phyloP scores from a whole-genome alignment of 1,284 basidiomycete species.

The Ustilago sp. region DNA sequence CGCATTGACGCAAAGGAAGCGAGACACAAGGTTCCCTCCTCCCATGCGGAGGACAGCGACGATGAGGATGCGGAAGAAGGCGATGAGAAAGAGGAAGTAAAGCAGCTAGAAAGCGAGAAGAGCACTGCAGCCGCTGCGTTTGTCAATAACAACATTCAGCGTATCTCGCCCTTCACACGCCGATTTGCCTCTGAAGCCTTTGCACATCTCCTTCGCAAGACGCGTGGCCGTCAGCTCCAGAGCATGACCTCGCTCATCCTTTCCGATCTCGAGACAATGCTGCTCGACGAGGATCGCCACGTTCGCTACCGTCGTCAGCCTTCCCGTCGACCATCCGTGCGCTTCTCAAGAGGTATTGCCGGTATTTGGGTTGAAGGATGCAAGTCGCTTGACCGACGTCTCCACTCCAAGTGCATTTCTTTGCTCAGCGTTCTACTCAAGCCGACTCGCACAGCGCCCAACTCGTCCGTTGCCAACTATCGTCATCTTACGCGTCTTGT shows the following conservation, averaged over 20 bases:
- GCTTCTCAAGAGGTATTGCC: slow-evolving; percentile 61
- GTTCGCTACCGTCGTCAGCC: slow-evolving; percentile 27
- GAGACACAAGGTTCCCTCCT: background rate
- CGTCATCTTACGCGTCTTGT: slow-evolving; percentile 40
- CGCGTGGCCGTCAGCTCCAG: slow-evolving; percentile 51
- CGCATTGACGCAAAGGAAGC: slow-evolving; percentile 22
- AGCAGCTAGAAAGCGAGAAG: slow-evolving; percentile 4
- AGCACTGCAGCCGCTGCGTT: slow-evolving; percentile 6
- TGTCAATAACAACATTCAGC: slow-evolving; percentile 38
- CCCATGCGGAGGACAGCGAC: slow-evolving; percentile 11
- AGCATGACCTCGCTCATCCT: slow-evolving; percentile 54
- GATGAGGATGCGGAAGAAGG: slow-evolving; percentile 27
- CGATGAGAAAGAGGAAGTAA: slow-evolving; percentile 10
- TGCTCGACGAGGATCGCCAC: slow-evolving; percentile 43
- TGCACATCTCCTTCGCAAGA: slow-evolving; percentile 66
- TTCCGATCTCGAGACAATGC: slow-evolving; percentile 49
- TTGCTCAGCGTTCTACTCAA: slow-evolving; percentile 48
- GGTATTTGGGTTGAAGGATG: slow-evolving; percentile 65
- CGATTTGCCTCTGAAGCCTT: slow-evolving; percentile 68
- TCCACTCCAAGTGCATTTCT: slow-evolving; percentile 52
- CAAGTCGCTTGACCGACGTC: slow-evolving; percentile 61
- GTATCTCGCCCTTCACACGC: slow-evolving; percentile 58
- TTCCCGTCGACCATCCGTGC: slow-evolving; percentile 29
- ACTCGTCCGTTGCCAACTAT: slow-evolving; percentile 23
- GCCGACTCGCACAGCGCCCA: slow-evolving; percentile 14